Base-by-base conservation (phyloP, 2,329 filamentous ascomycete genomes). In the Diaporthe australafricana region DNA sequence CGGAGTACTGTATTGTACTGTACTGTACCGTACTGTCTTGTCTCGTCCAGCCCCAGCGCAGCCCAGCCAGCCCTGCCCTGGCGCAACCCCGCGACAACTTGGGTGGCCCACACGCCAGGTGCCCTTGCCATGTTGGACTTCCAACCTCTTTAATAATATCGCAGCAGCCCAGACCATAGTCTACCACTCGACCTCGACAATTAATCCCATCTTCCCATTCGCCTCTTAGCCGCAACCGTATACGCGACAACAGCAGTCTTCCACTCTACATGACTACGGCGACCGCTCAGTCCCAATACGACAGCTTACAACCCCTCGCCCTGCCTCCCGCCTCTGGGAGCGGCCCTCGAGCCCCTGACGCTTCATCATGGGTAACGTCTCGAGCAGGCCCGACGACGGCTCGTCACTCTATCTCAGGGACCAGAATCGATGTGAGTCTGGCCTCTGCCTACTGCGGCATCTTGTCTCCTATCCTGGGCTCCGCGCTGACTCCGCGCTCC, bases 321-420 rank as follows among this genome's bases (percentile, higher is more conserved):
- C 69, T 74, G 65, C 66, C 60, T 71, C 69, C 71, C 74, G 68
- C 68, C 53, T 60, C 45, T 67, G 75, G 79, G 78, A 78, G 75
- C 62, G 75, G 77, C 75, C 73, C 62, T 67, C 74, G 74, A 74
- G 60, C 74, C 76, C 75, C 75, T 75, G 63, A 75, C 75, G 71
- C 75, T 74, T 82, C 84, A 89, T 84, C 82, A 99, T 99, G 96
- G 96, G 96, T 80, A 95, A 93, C 86, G 92, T 98, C 83, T 92
- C 91, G 82, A 98, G 95, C 87, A 93, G 91, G 83, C 91, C 92
- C 79, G 95, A 97, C 78, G 95, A 98, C 79, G 93, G 91, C 81
- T 88, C 90, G 77, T 84, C 90, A 78, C 86, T 98, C 81, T 97
- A 93, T 82, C 87, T 98, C 80, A 93, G 93, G 85, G 96, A 99